These are phyloP conservation scores for Zelonia costaricensis DNA, from an alignment of 208 protist species.

Conservation along the genomic window DNA sequence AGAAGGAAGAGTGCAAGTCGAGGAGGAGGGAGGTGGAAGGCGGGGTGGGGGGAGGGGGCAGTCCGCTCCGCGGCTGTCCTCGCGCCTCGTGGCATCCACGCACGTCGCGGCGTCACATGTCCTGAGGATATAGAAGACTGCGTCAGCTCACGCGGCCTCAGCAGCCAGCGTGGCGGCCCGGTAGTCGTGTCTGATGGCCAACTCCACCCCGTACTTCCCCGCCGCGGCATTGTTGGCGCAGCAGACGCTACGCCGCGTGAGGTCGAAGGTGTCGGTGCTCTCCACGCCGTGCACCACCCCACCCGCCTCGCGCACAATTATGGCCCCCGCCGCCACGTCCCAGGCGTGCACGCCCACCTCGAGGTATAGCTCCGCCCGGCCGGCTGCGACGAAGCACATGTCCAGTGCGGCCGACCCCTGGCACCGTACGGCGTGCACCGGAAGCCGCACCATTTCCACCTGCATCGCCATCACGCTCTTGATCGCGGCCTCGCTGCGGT, in stretches of 20 bases:
- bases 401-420: constrained; percentile 75
- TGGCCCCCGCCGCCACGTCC: constrained; percentile 76
- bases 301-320: constrained; percentile 88
- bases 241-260: constrained; percentile 62
- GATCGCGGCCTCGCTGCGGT: constrained; percentile 50
- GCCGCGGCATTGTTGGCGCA: constrained; percentile 65
- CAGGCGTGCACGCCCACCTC: constrained; percentile 79
- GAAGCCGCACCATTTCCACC: constrained; percentile 52
- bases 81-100: no score
- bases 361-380: constrained; percentile 74
- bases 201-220: constrained; percentile 49
- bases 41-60: no score
- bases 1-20: no score
- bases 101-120: no score
- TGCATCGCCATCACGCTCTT: constrained; percentile 60
- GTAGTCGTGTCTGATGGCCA: constrained; percentile 70
- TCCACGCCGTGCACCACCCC: constrained; percentile 89
- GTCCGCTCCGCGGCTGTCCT: no score
- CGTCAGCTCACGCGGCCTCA: not conserved
- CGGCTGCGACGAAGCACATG: constrained; percentile 87
- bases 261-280: constrained; percentile 51
- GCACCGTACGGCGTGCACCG: constrained; percentile 76
- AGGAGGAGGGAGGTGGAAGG: no score
- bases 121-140: no score
- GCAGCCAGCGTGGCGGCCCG: constrained; percentile 14